Conservation (phyloP, 345 rosid genomes). For the Eutrema yunnanense region DNA sequence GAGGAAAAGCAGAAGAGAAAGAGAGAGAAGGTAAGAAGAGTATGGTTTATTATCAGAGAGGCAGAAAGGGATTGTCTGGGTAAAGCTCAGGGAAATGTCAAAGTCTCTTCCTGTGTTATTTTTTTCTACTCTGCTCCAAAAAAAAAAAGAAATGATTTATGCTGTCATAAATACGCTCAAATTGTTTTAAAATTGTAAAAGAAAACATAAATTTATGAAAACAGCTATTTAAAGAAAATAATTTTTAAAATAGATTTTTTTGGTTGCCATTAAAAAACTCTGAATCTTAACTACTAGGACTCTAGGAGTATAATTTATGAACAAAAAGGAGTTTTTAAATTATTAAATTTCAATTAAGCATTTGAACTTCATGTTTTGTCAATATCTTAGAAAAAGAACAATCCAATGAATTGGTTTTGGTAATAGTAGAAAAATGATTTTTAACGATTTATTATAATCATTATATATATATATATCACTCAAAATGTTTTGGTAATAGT, state of each 20-base stretch:
- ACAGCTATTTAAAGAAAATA: no score
- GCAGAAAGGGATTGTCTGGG: slow-evolving; percentile 28
- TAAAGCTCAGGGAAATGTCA: slow-evolving; percentile 28
- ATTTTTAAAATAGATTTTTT: no score
- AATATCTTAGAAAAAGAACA: not conserved
- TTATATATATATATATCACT: no score
- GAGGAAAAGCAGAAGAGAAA: slow-evolving; percentile 2
- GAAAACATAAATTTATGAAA: no score
- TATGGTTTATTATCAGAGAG: slow-evolving; percentile 23
- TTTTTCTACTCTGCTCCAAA: not conserved
- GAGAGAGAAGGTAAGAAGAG: slow-evolving; percentile 23
- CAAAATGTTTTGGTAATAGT: no score
- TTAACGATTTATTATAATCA: not conserved
- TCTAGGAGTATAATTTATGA: no score
- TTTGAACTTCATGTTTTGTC: not conserved
- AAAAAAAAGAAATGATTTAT: slow-evolving; percentile 4
- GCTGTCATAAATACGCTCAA: slow-evolving; percentile 17
- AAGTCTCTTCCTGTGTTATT: slow-evolving; percentile 19
- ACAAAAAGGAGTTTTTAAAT: no score
- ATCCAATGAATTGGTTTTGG: not conserved
- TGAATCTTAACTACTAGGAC: no score
- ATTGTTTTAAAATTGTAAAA: not conserved
- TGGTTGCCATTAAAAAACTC: no score
- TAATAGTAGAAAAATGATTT: not conserved
- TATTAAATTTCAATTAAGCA: not conserved